These are phyloP conservation scores for Scedosporium aurantiacum DNA, from an alignment of 2,329 filamentous ascomycete species.

Conservation along the genomic window DNA sequence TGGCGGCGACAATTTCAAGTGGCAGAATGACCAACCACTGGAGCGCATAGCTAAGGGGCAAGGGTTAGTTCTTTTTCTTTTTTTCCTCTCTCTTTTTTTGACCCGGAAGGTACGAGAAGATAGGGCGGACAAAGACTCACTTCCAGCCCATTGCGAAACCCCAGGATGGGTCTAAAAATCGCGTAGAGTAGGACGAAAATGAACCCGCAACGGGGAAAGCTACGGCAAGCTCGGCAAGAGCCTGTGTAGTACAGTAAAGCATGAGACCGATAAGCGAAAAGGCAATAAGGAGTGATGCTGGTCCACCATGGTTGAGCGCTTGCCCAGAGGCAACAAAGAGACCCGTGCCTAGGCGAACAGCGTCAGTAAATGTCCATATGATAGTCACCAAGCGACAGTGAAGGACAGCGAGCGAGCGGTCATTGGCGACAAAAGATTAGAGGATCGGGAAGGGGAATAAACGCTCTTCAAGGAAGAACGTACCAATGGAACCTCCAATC, in stretches of 20 bases:
- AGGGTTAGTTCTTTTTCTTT: too few species aligned
- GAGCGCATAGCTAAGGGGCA: slow-evolving; percentile 57
- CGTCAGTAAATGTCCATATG: slow-evolving; percentile 7
- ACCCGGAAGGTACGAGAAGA: neutral
- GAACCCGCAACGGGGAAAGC: slow-evolving; percentile 84
- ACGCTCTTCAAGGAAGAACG: slow-evolving; percentile 7
- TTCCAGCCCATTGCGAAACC: slow-evolving; percentile 96
- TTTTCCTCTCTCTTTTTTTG: too few species aligned
- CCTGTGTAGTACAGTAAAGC: slow-evolving; percentile 87
- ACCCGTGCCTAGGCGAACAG: slow-evolving; percentile 49
- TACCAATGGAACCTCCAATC: slow-evolving; percentile 82
- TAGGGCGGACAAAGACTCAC: slow-evolving; percentile 29
- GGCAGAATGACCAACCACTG: slow-evolving; percentile 81
- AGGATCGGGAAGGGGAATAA: neutral
- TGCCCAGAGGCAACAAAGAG: slow-evolving; percentile 76
- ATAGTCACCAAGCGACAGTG: neutral
- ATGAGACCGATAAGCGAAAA: slow-evolving; percentile 72
- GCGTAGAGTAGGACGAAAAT: slow-evolving; percentile 83
- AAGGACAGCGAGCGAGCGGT: neutral
- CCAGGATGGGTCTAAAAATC: slow-evolving; percentile 89
- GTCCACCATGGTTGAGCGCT: slow-evolving; percentile 61
- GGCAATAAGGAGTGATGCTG: slow-evolving; percentile 67
- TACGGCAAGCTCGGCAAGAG: slow-evolving; percentile 83
- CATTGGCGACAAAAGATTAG: neutral
- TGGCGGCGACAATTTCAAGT: slow-evolving; percentile 76